These are phyloP conservation scores for Aureobasidium pullulans DNA, from an alignment of 2,329 filamentous ascomycete genomes.

Conservation along the genomic window DNA sequence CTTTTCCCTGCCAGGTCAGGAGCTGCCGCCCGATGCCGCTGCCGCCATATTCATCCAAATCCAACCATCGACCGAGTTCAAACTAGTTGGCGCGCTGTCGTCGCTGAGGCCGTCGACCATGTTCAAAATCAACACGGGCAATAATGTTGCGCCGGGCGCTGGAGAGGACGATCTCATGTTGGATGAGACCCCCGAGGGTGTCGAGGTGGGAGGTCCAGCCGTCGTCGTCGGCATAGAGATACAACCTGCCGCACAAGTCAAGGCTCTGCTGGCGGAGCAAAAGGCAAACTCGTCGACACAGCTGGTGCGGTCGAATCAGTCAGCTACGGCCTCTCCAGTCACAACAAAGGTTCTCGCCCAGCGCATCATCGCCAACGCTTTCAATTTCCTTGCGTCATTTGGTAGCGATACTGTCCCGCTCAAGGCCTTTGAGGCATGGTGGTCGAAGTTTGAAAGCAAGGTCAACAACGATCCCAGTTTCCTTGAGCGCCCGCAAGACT, in stretches of 20 bases:
- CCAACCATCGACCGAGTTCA: conserved; percentile 57
- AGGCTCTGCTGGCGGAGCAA: conserved; percentile 58
- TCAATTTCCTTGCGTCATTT: conserved; percentile 91
- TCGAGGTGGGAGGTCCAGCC: conserved; percentile 24
- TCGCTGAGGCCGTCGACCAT: conserved; percentile 87
- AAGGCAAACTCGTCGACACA: conserved; percentile 28
- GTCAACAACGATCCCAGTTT: conserved; percentile 83
- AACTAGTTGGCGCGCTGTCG: conserved; percentile 80
- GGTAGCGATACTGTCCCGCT: conserved; percentile 85
- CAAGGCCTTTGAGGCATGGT: conserved; percentile 95
- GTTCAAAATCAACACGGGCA: conserved; percentile 58
- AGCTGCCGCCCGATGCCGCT: conserved; percentile 66
- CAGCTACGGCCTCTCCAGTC: conserved; percentile 33
- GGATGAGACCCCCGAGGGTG: conserved; percentile 26
- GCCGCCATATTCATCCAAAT: conserved; percentile 85
- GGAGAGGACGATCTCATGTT: conserved; percentile 45
- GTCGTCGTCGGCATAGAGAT: conserved; percentile 75
- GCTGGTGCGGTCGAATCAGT: background rate
- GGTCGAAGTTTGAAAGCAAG: conserved; percentile 87
- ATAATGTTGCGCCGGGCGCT: conserved; percentile 32
- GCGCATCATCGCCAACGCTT: conserved; percentile 91
- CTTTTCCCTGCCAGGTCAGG: conserved; percentile 73
- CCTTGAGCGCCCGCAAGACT: conserved; percentile 60
- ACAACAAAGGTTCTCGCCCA: conserved; percentile 79
- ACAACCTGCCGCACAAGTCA: conserved; percentile 67